These are phyloP conservation scores for Cyclocybe cylindracea DNA, from an alignment of 768 basidiomycete genomes.

Conservation along the genomic window DNA sequence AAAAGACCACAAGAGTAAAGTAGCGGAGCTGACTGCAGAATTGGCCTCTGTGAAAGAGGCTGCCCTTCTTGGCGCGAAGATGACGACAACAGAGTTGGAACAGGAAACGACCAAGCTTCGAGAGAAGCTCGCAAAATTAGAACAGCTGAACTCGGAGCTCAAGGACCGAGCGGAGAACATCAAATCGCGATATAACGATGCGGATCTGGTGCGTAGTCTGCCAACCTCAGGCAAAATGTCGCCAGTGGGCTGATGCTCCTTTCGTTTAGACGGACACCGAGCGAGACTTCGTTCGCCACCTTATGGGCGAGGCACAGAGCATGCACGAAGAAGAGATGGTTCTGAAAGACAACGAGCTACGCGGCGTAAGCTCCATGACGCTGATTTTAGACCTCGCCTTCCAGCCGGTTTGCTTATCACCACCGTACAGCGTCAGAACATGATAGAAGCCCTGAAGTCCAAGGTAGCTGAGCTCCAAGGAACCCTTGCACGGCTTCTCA, in stretches of 20 bases:
- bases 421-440: slow-evolving; percentile 44
- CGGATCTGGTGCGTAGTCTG: slow-evolving; percentile 43
- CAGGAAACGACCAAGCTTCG: slow-evolving; percentile 13
- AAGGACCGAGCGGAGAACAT: slow-evolving; percentile 26
- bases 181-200: slow-evolving; percentile 41
- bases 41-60: slow-evolving; percentile 11
- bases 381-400: too few species aligned
- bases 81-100: slow-evolving; percentile 4
- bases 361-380: slow-evolving; percentile 36
- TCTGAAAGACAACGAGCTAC: slow-evolving; percentile 57
- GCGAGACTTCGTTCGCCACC: slow-evolving; percentile 45
- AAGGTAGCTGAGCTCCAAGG: slow-evolving; percentile 48
- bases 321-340: slow-evolving; percentile 55
- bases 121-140: slow-evolving; percentile 14
- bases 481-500: slow-evolving; percentile 44
- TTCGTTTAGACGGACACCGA: slow-evolving; percentile 46
- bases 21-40: slow-evolving; percentile 1
- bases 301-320: slow-evolving; percentile 45
- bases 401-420: too few species aligned
- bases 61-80: slow-evolving; percentile 3
- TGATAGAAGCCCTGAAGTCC: slow-evolving; percentile 42
- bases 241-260: not conserved
- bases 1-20: not conserved
- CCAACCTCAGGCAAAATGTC: not conserved
- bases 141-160: slow-evolving; percentile 25